Base-by-base conservation (phyloP, 306 rosid genomes). In the Citrullus mucosospermus region DNA sequence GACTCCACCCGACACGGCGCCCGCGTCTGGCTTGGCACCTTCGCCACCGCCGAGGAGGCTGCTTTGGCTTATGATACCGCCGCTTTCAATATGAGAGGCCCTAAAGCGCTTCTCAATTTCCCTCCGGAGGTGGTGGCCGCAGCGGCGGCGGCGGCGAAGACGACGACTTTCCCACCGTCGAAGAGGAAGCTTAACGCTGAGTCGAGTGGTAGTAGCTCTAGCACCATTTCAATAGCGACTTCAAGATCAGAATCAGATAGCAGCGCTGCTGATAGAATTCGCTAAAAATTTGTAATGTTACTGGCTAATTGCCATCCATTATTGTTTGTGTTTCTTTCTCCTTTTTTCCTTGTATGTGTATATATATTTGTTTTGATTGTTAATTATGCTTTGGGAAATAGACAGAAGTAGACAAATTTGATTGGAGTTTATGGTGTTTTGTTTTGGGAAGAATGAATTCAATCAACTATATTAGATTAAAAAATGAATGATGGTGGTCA, bases 1-100 rank as follows among this genome's bases (percentile, higher is more conserved):
- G 98, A 93, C 87, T 90, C 98, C 0, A 57, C 91, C 0, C 85
- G 96, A 4, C 93, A 88, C 0, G 96, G 98, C 36, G 89, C 89
- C 0, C 91, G 98, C 30, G 43, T 91, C 15, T 93, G 98, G 98
- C 92, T 93, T 8, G 98, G 98, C 16, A 93, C 98, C 0, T 93
- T 93, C 73, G 85, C 78, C 43, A 93, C 98, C 0, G 98, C 98
- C 0, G 98, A 93, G 80, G 97, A 91, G 28, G 98, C 97, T 16
- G 98, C 98, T 75, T 43, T 91, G 88, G 97, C 97, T 60, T 93
- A 93, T 43, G 98, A 93, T 66, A 86, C 82, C 74, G 97, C 97
- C 3, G 98, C 98, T 60, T 93, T 93, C 67, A 77, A 61, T 57
- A 90, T 93, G 97, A 83, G 97, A 2, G 98, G 97, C 5, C 16